phyloP scores from a whole-genome alignment of 1,139 yeast species.

The Trichomonascaceae sp. region DNA sequence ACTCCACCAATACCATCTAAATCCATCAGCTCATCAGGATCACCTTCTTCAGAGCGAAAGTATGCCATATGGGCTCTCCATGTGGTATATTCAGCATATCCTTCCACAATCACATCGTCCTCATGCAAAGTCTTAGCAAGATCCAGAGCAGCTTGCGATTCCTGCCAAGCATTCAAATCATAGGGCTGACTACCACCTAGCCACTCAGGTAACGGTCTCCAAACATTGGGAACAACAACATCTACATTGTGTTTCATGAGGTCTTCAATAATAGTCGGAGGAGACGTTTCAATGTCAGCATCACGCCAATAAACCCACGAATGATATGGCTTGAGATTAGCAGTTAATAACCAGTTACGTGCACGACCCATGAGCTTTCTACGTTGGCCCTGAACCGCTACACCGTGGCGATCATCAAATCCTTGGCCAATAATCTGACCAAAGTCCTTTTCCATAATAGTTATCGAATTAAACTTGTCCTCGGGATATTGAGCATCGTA shows the following conservation, averaged over 20 bases:
- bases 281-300: slow-evolving; percentile 61
- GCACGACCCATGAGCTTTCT: slow-evolving; percentile 70
- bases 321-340: slow-evolving; percentile 58
- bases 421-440: slow-evolving; percentile 74
- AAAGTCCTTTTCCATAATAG: slow-evolving; percentile 57
- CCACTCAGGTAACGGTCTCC: slow-evolving; percentile 92
- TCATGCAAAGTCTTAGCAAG: slow-evolving; percentile 70
- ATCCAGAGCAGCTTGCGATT: slow-evolving; percentile 73
- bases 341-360: slow-evolving; percentile 60
- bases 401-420: slow-evolving; percentile 71
- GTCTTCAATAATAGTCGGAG: slow-evolving; percentile 56
- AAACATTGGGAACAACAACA: slow-evolving; percentile 78
- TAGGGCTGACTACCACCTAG: slow-evolving; percentile 85
- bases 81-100: slow-evolving; percentile 85
- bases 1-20: slow-evolving; percentile 93
- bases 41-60: slow-evolving; percentile 73
- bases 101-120: slow-evolving; percentile 88
- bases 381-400: slow-evolving; percentile 65
- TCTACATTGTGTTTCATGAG: slow-evolving; percentile 59
- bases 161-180: slow-evolving; percentile 90
- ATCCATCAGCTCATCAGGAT: slow-evolving; percentile 82
- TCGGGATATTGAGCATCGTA: neutral
- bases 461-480: slow-evolving; percentile 15
- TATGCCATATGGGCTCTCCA: slow-evolving; percentile 92
- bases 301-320: slow-evolving; percentile 77